Conservation (phyloP, 148 eudicot genomes). For the Simmondsia chinensis region DNA sequence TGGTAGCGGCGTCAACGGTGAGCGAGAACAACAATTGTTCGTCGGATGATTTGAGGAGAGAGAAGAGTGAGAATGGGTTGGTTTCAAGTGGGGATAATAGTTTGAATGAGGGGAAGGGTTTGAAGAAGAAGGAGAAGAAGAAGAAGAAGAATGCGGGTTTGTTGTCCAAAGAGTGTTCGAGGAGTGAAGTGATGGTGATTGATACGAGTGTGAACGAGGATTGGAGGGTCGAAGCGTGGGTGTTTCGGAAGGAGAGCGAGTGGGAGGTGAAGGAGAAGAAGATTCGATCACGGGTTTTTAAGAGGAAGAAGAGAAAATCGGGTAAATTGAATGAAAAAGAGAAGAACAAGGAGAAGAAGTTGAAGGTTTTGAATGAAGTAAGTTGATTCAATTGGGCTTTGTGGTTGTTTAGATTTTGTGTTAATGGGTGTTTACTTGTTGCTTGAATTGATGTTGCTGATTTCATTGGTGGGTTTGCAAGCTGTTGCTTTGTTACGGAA, state of each 20-base stretch:
- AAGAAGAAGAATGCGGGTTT: constrained; percentile 29
- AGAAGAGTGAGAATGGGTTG: constrained; percentile 10
- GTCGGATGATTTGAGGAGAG: constrained; percentile 19
- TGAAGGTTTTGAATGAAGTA: constrained; percentile 26
- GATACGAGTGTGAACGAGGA: constrained; percentile 58
- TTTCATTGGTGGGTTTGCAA: no score
- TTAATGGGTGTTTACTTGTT: no score
- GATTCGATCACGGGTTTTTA: constrained; percentile 15
- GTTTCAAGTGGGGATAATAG: constrained; percentile 31
- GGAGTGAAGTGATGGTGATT: constrained; percentile 65
- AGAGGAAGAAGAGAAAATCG: constrained; percentile 35
- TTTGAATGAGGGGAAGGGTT: constrained; percentile 10
- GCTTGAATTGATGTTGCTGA: no score
- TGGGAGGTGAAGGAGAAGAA: constrained; percentile 79
- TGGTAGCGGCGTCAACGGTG: not conserved
- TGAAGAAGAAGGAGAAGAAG: constrained; percentile 24
- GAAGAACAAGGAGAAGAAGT: constrained; percentile 15
- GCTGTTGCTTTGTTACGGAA: no score
- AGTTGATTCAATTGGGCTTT: not conserved
- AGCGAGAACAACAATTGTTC: constrained; percentile 10
- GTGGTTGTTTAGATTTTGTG: no score
- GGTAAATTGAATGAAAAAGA: constrained; percentile 6
- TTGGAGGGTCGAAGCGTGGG: constrained; percentile 67
- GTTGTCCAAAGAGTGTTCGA: constrained; percentile 47
- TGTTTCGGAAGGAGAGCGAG: constrained; percentile 68